These are phyloP conservation scores for Thinopyrum obtusiflorum DNA, from an alignment of 202 grass and related monocot species.

Conservation along the genomic window DNA sequence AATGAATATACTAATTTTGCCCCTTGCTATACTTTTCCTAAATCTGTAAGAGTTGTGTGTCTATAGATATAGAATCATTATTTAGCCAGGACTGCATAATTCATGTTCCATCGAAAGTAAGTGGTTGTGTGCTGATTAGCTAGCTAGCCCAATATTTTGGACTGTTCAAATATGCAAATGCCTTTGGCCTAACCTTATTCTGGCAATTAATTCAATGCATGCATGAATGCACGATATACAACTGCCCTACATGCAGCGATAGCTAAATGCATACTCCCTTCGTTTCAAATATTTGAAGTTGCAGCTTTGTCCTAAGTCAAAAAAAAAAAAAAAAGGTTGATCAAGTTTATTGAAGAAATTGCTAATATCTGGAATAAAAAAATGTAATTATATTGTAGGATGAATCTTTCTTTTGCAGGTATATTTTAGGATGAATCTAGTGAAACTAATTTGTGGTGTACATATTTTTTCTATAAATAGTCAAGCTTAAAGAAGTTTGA, in stretches of 20 bases:
- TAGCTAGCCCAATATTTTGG: slow-evolving; percentile 19
- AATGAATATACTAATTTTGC: neutral
- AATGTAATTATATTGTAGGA: too few species aligned
- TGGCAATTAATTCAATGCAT: neutral
- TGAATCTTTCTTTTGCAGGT: too few species aligned
- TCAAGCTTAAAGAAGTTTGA: neutral
- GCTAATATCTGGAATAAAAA: neutral
- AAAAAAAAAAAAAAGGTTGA: neutral
- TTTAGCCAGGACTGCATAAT: neutral
- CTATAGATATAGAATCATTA: neutral
- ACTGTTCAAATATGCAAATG: slow-evolving; percentile 29
- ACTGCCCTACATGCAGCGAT: neutral
- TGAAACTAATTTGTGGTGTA: neutral
- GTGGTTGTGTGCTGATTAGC: neutral
- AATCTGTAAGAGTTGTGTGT: neutral
- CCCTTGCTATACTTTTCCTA: neutral
- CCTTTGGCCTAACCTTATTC: slow-evolving; percentile 38
- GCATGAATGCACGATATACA: neutral
- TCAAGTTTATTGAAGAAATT: neutral
- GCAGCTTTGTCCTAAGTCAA: neutral
- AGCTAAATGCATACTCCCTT: neutral
- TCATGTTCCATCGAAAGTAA: neutral
- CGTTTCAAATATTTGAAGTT: neutral
- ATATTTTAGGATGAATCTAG: neutral
- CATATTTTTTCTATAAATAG: neutral